Evolutionary conservation across 176 grass and related monocot genomes (phyloP).

Genomic region (Cocos nucifera): DNA sequence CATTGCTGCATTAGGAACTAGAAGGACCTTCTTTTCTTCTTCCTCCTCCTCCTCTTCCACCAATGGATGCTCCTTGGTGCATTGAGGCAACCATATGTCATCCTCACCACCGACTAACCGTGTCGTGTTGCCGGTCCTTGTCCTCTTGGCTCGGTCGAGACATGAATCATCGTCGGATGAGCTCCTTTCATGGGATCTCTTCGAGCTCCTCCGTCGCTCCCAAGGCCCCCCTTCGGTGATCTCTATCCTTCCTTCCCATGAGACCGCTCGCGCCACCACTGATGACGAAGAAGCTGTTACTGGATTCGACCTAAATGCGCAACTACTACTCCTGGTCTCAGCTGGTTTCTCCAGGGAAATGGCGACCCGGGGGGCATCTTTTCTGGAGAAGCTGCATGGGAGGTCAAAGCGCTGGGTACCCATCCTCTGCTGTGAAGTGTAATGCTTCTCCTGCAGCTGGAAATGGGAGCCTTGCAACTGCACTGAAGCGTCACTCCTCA

Average conservation of each 20-base stretch:
- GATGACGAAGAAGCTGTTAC: conserved; percentile 11
- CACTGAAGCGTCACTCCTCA: conserved; percentile 36
- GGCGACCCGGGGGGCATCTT: conserved; percentile 18
- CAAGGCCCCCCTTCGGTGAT: conserved; percentile 11
- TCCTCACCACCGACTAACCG: conserved; percentile 27
- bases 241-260: conserved; percentile 41
- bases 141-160: conserved; percentile 58
- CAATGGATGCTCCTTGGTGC: conserved; percentile 41
- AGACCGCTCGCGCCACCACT: conserved; percentile 36
- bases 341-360: conserved; percentile 29
- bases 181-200: conserved; percentile 58
- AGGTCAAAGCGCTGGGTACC: conserved; percentile 80
- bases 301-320: conserved; percentile 49
- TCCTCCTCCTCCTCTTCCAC: conserved; percentile 14
- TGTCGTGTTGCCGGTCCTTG: conserved; percentile 26
- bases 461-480: conserved; percentile 21
- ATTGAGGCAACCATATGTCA: conserved; percentile 77
- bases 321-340: conserved; percentile 35
- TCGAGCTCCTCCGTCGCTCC: conserved; percentile 36
- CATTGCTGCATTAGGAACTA: conserved; percentile 59
- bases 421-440: conserved; percentile 29
- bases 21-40: conserved; percentile 54
- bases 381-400: conserved; percentile 74
- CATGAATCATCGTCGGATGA: conserved; percentile 36
- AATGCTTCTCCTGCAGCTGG: conserved; percentile 11